A percentile compares a stretch with the other conserved stretches of the same genome.
Conservation (phyloP, 2,329 filamentous ascomycete genomes). For the Bisporella sp. region DNA sequence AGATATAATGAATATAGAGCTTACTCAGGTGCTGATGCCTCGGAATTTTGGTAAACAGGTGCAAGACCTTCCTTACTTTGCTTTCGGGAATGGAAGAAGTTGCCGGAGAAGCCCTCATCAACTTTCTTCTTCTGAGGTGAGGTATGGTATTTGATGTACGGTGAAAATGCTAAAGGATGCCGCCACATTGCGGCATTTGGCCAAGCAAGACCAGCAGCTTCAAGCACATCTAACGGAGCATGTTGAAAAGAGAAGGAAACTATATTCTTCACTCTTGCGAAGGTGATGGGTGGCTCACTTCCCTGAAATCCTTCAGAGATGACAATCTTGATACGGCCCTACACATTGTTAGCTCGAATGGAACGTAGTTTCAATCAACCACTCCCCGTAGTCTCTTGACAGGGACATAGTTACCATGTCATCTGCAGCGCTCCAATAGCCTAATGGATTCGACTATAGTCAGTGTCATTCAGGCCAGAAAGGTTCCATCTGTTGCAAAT, state of each 20-base stretch:
- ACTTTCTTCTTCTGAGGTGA: not conserved
- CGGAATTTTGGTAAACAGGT: too few species aligned
- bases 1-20: too few species aligned
- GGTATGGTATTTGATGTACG: not conserved
- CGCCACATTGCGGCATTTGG: conserved; percentile 68
- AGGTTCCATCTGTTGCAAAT: too few species aligned
- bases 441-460: not conserved
- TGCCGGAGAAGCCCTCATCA: too few species aligned
- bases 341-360: too few species aligned
- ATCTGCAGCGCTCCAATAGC: conserved; percentile 64
- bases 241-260: conserved; percentile 81
- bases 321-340: conserved; percentile 67
- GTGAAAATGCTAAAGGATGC: conserved; percentile 21
- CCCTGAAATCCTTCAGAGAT: conserved; percentile 66
- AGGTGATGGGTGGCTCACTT: conserved; percentile 40
- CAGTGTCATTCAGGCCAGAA: not conserved
- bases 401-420: conserved; percentile 32
- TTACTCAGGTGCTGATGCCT: too few species aligned
- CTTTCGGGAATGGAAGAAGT: too few species aligned
- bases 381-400: too few species aligned
- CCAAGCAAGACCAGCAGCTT: conserved; percentile 71
- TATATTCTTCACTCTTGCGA: conserved; percentile 64
- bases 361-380: too few species aligned
- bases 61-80: too few species aligned
- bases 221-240: conserved; percentile 73